A percentile compares a stretch with the other conserved stretches of the same genome.
Conservation (phyloP, 2,329 filamentous ascomycete species). For the Epichloe festucae region DNA sequence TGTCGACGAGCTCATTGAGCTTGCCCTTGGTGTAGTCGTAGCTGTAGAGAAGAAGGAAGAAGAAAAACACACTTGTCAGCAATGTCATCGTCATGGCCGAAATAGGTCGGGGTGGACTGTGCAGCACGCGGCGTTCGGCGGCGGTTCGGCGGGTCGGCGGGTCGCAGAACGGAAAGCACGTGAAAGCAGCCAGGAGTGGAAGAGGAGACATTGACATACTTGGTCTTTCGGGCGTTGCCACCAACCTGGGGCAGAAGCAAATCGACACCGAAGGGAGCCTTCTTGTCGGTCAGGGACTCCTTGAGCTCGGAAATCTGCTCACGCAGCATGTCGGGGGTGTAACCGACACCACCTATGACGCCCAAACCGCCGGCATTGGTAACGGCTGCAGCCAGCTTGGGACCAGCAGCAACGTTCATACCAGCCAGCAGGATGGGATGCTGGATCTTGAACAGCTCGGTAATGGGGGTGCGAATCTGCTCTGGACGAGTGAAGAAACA, state of each 20-base stretch:
- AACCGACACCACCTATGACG: constrained; percentile 89
- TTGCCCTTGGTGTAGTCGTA: constrained; percentile 99
- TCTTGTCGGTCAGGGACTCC: constrained; percentile 76
- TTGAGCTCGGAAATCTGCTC: constrained; percentile 96
- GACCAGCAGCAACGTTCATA: constrained; percentile 98
- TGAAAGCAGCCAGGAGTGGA: not conserved
- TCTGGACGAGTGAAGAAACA: constrained; percentile 12
- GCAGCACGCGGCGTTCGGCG: not conserved
- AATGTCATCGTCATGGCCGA: not conserved
- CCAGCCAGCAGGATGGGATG: constrained; percentile 91
- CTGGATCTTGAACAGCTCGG: constrained; percentile 95
- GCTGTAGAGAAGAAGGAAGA: constrained; percentile 34
- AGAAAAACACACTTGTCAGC: not conserved
- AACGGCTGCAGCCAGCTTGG: constrained; percentile 90
- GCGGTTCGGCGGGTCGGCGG: not conserved
- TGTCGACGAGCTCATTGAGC: constrained; percentile 76
- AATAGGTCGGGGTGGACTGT: not conserved
- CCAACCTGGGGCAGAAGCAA: constrained; percentile 89
- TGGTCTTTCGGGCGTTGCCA: constrained; percentile 88
- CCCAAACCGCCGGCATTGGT: constrained; percentile 94
- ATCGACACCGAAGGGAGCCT: constrained; percentile 89
- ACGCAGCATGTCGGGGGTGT: constrained; percentile 92
- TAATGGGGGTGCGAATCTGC: constrained; percentile 74
- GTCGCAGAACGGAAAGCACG: not conserved
- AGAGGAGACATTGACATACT: constrained; percentile 31